A percentile compares a stretch with the other conserved stretches of the same genome.
These are phyloP conservation scores for Beauveria scarabaeidicola DNA, from an alignment of 2,329 filamentous ascomycete genomes.

Conservation along the genomic window DNA sequence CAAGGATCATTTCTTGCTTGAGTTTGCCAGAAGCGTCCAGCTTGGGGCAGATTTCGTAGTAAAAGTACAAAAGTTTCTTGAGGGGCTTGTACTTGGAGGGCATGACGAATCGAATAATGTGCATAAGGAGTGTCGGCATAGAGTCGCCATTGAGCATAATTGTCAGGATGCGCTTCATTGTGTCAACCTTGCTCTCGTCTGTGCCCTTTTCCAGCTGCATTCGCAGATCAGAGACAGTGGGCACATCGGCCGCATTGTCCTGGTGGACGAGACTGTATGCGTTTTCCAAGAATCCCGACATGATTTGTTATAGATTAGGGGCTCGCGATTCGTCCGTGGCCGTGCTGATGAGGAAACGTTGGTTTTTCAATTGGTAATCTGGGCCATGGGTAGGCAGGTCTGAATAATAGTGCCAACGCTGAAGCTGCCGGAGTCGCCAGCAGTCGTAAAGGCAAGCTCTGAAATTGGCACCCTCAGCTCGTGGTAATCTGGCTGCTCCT, in stretches of 20 bases:
- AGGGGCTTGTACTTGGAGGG: constrained; percentile 91
- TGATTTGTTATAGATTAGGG: constrained; percentile 33
- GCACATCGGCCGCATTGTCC: constrained; percentile 93
- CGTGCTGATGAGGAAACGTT: background rate
- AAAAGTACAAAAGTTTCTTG: constrained; percentile 98
- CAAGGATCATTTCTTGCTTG: constrained; percentile 99
- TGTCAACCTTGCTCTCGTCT: constrained; percentile 87
- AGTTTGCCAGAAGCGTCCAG: constrained; percentile 85
- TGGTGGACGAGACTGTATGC: constrained; percentile 95
- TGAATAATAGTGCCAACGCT: constrained; percentile 22
- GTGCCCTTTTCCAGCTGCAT: constrained; percentile 89
- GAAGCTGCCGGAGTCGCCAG: constrained; percentile 21
- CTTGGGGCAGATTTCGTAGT: constrained; percentile 98
- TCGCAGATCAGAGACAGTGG: constrained; percentile 82
- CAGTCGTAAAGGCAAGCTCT: constrained; percentile 22
- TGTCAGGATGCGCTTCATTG: constrained; percentile 91
- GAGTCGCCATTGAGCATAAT: constrained; percentile 98
- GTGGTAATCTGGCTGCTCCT: constrained; percentile 29
- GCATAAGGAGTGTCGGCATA: constrained; percentile 93
- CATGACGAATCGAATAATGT: constrained; percentile 99
- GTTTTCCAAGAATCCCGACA: constrained; percentile 91
- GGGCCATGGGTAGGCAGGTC: constrained; percentile 22
- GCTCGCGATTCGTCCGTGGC: background rate
- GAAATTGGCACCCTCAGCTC: constrained; percentile 21
- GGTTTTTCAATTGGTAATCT: constrained; percentile 16